Percentiles rank a stretch among this genome's conserved stretches.
These are phyloP conservation scores for Cutaneotrichosporon sp. DNA, from an alignment of 1,284 basidiomycete genomes.

Conservation along the genomic window DNA sequence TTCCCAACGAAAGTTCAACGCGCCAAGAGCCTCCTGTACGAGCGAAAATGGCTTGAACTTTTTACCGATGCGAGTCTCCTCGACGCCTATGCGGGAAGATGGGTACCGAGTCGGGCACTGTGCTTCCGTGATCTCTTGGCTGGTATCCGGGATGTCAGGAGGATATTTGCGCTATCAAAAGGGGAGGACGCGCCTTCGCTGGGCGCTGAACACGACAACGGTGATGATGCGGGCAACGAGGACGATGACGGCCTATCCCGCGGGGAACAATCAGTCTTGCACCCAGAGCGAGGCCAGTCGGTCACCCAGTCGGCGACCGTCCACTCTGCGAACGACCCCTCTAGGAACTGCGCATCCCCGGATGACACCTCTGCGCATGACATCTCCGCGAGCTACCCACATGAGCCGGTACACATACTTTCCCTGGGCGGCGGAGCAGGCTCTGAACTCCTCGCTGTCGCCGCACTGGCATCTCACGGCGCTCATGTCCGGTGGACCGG, in stretches of 20 bases:
- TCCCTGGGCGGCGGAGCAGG: conserved; percentile 50
- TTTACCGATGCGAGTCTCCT: conserved; percentile 37
- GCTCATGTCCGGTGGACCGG: conserved; percentile 26
- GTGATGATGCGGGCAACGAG: conserved; percentile 8
- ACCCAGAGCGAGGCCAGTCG: no score
- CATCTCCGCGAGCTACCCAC: no score
- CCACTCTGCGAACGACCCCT: no score
- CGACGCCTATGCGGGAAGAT: conserved; percentile 48
- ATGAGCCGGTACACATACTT: conserved; percentile 26
- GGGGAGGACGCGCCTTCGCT: no score
- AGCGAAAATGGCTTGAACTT: conserved; percentile 46
- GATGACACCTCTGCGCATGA: no score
- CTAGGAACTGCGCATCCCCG: no score
- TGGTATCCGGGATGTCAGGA: conserved; percentile 33
- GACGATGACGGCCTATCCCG: conserved; percentile 10
- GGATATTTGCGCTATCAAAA: conserved; percentile 37
- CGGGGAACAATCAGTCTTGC: no score
- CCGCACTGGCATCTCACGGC: conserved; percentile 26
- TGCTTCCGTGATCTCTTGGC: conserved; percentile 48
- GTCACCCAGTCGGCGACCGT: no score
- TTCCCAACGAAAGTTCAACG: conserved; percentile 37
- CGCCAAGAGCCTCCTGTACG: conserved; percentile 43
- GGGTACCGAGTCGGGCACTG: conserved; percentile 49
- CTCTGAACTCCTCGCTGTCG: conserved; percentile 47
- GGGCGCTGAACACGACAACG: conserved; percentile 19